phyloP scores from a whole-genome alignment of 2,329 filamentous ascomycete species.

The Phoma sp. region DNA sequence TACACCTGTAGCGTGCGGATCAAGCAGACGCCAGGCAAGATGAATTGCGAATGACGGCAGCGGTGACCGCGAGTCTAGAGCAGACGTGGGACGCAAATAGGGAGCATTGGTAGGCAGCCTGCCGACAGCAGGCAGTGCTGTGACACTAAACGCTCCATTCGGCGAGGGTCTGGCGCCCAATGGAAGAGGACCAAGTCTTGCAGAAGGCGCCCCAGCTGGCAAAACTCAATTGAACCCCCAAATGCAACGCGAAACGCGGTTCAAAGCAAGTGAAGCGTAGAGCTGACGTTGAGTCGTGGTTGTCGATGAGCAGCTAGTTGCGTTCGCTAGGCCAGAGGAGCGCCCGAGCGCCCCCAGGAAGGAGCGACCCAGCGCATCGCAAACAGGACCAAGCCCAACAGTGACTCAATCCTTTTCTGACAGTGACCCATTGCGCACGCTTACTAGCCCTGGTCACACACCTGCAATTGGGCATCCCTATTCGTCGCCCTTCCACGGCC shows the following conservation, averaged over 20 bases:
- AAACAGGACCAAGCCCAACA: conserved; percentile 24
- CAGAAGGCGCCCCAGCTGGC: conserved; percentile 15
- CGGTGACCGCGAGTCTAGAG: conserved; percentile 25
- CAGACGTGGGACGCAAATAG: conserved; percentile 14
- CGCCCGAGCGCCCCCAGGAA: conserved; percentile 6
- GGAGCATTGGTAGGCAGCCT: conserved; percentile 20
- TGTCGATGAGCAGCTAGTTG: conserved; percentile 12
- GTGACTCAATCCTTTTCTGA: conserved; percentile 35
- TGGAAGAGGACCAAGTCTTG: conserved; percentile 23
- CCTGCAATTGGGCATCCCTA: conserved; percentile 34
- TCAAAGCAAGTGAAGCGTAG: conserved; percentile 18
- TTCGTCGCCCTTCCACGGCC: conserved; percentile 40
- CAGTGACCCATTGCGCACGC: conserved; percentile 26
- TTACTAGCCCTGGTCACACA: conserved; percentile 23
- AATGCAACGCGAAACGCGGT: conserved; percentile 24
- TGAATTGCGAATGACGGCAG: conserved; percentile 26
- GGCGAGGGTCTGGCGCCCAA: conserved; percentile 23
- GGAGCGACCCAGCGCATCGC: conserved; percentile 22
- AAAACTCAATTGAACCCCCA: conserved; percentile 23
- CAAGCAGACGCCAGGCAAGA: conserved; percentile 6
- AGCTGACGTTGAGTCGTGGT: conserved; percentile 13
- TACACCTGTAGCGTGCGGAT: conserved; percentile 15
- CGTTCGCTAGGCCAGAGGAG: conserved; percentile 17
- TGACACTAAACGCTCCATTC: conserved; percentile 23
- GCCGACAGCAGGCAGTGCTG: conserved; percentile 23